A percentile compares a stretch with the other conserved stretches of the same genome.
Conservation (phyloP, 1,139 yeast genomes). For the Lipomyces yarrowii region DNA sequence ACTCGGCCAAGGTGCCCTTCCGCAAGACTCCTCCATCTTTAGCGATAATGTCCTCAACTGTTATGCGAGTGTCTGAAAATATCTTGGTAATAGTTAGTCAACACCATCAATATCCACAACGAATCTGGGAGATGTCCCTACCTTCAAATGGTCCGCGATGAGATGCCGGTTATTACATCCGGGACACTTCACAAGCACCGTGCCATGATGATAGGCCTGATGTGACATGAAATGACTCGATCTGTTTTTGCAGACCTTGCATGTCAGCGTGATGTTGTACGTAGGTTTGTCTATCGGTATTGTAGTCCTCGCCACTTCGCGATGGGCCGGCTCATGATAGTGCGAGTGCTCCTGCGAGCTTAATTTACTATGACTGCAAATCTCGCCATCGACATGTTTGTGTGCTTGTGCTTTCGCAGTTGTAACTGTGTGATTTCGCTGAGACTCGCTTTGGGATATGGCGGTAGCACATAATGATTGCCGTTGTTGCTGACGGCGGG, state of each 20-base stretch:
- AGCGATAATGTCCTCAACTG: constrained; percentile 72
- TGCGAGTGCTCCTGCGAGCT: constrained; percentile 8
- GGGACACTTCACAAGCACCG: constrained; percentile 89
- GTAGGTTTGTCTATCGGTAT: constrained; percentile 54
- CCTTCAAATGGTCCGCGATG: constrained; percentile 84
- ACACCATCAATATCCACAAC: too few species aligned
- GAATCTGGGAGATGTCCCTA: background rate
- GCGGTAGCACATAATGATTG: constrained; percentile 2
- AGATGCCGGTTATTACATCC: constrained; percentile 85
- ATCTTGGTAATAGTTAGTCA: constrained; percentile 44
- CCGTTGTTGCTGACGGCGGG: background rate
- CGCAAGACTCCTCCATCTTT: constrained; percentile 76
- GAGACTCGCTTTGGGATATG: background rate
- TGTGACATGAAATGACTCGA: constrained; percentile 87
- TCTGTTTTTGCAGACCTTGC: constrained; percentile 81
- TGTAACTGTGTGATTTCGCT: constrained; percentile 5
- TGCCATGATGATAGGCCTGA: constrained; percentile 85
- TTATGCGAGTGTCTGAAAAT: constrained; percentile 74
- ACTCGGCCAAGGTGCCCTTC: constrained; percentile 40
- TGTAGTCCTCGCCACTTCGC: constrained; percentile 17
- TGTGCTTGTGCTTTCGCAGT: background rate
- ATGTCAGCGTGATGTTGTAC: constrained; percentile 86
- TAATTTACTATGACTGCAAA: background rate
- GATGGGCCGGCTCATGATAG: background rate
- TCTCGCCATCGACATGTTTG: background rate